Percentiles rank a stretch among this genome's conserved stretches.
Conservation (phyloP, 2,329 filamentous ascomycete genomes). For the Sporothrix brunneoviolacea region DNA sequence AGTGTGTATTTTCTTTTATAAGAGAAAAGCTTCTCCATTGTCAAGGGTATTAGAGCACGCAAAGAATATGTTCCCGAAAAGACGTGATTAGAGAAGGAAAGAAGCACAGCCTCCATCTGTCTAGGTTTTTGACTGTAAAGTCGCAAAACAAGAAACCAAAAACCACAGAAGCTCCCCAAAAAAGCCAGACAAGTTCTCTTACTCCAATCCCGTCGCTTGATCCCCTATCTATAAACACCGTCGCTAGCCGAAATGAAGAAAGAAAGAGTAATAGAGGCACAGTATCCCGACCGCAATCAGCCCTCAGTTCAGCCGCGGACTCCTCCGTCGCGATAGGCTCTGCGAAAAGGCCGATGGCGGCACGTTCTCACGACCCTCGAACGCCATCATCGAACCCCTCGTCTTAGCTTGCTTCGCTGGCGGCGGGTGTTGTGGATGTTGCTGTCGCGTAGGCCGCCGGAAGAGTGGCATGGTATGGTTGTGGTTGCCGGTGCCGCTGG, state of each 20-base stretch:
- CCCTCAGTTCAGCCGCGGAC: slow-evolving; percentile 38
- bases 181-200: too few species aligned
- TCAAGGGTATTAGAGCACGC: too few species aligned
- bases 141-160: neutral
- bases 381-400: slow-evolving; percentile 19
- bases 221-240: slow-evolving; percentile 2
- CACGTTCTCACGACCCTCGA: slow-evolving; percentile 47
- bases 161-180: too few species aligned
- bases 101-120: too few species aligned
- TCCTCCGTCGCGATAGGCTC: slow-evolving; percentile 46
- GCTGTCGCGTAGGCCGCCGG: slow-evolving; percentile 37
- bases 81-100: too few species aligned
- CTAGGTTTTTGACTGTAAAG: too few species aligned
- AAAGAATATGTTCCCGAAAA: too few species aligned
- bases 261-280: too few species aligned
- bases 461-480: slow-evolving; percentile 38
- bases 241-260: too few species aligned
- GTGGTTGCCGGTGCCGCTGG: slow-evolving; percentile 21
- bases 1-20: too few species aligned
- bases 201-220: neutral
- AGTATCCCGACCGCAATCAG: too few species aligned
- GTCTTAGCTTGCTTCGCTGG: slow-evolving; percentile 27
- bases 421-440: slow-evolving; percentile 22
- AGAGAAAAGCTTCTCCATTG: too few species aligned
- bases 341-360: slow-evolving; percentile 39